These are phyloP conservation scores for Epichloe festucae DNA, from an alignment of 2,329 filamentous ascomycete species.

Conservation along the genomic window DNA sequence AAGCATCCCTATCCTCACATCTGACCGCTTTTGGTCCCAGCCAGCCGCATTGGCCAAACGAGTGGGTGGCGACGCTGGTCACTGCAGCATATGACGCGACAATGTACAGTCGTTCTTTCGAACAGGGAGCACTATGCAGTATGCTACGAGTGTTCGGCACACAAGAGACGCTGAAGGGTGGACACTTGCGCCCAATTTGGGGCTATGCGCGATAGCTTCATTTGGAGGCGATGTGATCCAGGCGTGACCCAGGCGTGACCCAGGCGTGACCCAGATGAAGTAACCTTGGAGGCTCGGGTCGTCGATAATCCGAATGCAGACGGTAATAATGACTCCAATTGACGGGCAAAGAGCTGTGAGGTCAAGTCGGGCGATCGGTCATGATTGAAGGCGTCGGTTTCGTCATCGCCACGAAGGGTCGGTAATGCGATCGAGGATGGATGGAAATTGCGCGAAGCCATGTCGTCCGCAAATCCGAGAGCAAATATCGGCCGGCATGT, in stretches of 20 bases:
- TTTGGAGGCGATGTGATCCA: too few species aligned
- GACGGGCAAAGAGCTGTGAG: neutral
- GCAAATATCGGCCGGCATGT: neutral
- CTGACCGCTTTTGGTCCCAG: neutral
- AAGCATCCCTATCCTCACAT: neutral
- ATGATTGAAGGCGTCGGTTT: constrained; percentile 1
- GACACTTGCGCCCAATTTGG: neutral
- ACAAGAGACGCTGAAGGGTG: neutral
- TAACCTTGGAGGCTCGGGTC: too few species aligned
- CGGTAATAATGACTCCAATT: neutral
- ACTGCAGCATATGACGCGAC: neutral
- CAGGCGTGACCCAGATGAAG: too few species aligned
- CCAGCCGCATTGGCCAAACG: neutral
- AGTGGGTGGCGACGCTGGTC: neutral
- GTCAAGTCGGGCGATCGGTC: neutral
- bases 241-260: too few species aligned
- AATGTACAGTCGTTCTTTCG: neutral
- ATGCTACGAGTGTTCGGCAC: neutral
- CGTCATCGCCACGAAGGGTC: constrained; percentile 9
- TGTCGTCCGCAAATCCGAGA: neutral
- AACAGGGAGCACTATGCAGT: neutral
- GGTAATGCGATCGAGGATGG: constrained; percentile 5
- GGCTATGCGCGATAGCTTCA: neutral
- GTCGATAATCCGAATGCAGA: neutral
- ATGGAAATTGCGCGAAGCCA: neutral